phyloP scores from a whole-genome alignment of 371 early-diverging fungal genomes.

The Parasitella parasitica region DNA sequence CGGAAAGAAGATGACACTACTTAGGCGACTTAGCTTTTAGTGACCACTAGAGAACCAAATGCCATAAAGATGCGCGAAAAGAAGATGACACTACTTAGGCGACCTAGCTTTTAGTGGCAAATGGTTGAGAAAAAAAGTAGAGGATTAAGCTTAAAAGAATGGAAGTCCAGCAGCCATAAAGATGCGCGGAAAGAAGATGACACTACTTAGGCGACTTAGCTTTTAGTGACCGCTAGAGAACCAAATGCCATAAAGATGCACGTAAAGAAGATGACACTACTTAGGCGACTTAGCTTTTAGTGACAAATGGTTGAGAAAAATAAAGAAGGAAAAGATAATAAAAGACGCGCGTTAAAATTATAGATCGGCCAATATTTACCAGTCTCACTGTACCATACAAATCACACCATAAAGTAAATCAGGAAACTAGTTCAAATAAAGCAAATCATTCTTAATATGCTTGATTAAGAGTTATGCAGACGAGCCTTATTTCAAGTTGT shows the following conservation, averaged over 20 bases:
- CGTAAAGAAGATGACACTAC: neutral
- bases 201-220: neutral
- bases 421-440: constrained; percentile 6
- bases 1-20: neutral
- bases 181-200: constrained; percentile 1
- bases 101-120: neutral
- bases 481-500: neutral
- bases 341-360: too few species aligned
- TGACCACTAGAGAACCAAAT: neutral
- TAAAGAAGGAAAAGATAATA: too few species aligned
- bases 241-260: constrained; percentile 4
- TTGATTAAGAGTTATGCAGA: too few species aligned
- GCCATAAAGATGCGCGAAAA: constrained; percentile 4
- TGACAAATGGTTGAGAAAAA: neutral
- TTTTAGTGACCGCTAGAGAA: neutral
- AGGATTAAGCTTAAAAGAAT: too few species aligned
- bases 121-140: too few species aligned
- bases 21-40: neutral
- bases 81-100: neutral
- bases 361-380: too few species aligned
- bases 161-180: constrained; percentile 4
- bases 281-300: neutral
- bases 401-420: too few species aligned
- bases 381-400: too few species aligned
- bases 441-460: neutral